Evolutionary conservation across 176 grass and related monocot genomes (phyloP).

Genomic region (Bonia amplexicaulis): DNA sequence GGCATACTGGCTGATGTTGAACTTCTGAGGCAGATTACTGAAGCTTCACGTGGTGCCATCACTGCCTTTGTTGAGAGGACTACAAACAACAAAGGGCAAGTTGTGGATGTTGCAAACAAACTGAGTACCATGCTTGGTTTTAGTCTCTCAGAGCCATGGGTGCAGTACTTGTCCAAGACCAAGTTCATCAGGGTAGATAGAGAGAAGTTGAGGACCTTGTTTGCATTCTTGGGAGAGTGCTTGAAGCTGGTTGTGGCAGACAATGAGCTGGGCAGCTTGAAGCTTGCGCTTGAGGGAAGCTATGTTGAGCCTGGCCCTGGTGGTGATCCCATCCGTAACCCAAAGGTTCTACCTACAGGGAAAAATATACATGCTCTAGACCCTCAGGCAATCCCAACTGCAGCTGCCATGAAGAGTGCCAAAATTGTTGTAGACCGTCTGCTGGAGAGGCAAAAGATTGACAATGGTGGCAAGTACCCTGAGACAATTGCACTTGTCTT

Average conservation of each 20-base stretch:
- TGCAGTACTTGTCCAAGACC: constrained; percentile 79
- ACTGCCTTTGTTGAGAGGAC: constrained; percentile 67
- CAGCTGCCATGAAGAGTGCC: constrained; percentile 91
- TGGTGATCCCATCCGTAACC: constrained; percentile 92
- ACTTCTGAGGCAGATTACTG: constrained; percentile 86
- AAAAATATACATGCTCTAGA: constrained; percentile 99
- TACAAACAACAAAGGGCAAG: constrained; percentile 86
- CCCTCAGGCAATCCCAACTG: constrained; percentile 87
- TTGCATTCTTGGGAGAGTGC: constrained; percentile 78
- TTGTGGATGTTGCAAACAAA: constrained; percentile 73
- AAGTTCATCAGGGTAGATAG: constrained; percentile 83
- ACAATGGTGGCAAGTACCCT: constrained; percentile 84
- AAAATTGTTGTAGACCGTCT: constrained; percentile 86
- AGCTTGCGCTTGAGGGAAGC: constrained; percentile 84
- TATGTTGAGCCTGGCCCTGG: constrained; percentile 92
- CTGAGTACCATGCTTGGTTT: constrained; percentile 77
- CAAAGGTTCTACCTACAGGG: constrained; percentile 92
- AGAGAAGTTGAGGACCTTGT: constrained; percentile 79
- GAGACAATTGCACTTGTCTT: constrained; percentile 98
- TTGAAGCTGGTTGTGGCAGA: constrained; percentile 79
- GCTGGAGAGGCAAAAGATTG: constrained; percentile 81
- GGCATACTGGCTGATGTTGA: constrained; percentile 88
- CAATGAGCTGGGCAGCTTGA: constrained; percentile 87
- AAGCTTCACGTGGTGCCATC: constrained; percentile 80
- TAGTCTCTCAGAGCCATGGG: constrained; percentile 75